Evolutionary conservation across 495 filamentous ascomycete genomes (phyloP), one percentile per base, ranked within the genome.

Genomic region (Tuber calosporum): DNA sequence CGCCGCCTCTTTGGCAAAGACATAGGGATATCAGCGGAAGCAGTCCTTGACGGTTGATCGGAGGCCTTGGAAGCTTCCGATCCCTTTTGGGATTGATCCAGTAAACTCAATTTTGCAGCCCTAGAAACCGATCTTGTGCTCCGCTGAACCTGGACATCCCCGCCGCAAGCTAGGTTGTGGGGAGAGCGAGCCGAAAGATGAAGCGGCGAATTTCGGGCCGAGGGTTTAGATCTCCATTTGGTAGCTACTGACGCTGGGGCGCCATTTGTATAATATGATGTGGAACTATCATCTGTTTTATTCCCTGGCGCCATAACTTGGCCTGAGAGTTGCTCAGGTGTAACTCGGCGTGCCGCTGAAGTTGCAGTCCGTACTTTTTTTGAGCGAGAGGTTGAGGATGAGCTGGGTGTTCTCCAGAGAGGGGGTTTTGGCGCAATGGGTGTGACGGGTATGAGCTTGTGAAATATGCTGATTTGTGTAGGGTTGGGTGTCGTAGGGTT

Each of bases 351-450:
- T 13, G n/a, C n/a, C n/a, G n/a, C 26, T 15, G n/a, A 2, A 30
- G n/a, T 1, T 58, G 53, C 11, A 58, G 53, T 58, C 26, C 11
- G 48, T 30, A 26, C 15, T 58, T 58, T 58, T 58, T 30, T 30
- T 26, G 53, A 58, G 53, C 1, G 53, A 58, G 53, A 58, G 26
- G 53, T 58, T 30, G 53, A 58, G 30, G 53, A 26, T 13, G 26
- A 30, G 53, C 30, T 58, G 53, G 53, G 53, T 58, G 53, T 58
- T 30, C 53, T 30, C 53, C 53, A 58, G 9, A 26, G 53, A 58
- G 53, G 53, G 13, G 53, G 53, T 30, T 58, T 58, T 58, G 53
- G 53, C 53, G 53, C 53, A 58, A 58, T 58, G 30, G 26, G 53
- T 58, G 30, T 30, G 45, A 7, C 45, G 7, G 45, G 45, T 53